Evolutionary conservation across 2,329 filamentous ascomycete genomes (phyloP).

Genomic region (Calonectria naviculata): DNA sequence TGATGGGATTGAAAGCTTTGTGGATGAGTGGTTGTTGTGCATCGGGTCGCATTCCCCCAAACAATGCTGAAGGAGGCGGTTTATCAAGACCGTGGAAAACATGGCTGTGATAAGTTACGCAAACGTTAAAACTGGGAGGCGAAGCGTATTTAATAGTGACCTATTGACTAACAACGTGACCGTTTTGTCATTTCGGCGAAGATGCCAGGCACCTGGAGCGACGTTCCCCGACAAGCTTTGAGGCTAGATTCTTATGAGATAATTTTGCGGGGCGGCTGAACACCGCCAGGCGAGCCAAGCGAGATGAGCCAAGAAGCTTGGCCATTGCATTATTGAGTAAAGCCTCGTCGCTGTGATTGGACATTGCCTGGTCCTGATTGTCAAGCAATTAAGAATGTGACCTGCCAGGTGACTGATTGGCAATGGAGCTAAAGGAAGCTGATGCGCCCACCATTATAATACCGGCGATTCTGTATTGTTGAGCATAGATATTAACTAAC

Average conservation of each 20-base stretch:
- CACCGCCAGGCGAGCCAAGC: background rate
- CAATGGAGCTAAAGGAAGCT: no score
- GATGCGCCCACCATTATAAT: no score
- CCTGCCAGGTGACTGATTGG: no score
- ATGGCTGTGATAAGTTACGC: no score
- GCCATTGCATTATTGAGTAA: background rate
- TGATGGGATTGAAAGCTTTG: no score
- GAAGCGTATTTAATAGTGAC: background rate
- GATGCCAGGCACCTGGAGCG: background rate
- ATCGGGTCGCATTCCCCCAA: background rate
- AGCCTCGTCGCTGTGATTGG: background rate
- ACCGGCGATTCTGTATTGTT: no score
- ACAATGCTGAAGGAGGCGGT: no score
- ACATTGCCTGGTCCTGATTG: no score
- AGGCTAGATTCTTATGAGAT: background rate
- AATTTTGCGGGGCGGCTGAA: background rate
- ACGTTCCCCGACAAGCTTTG: background rate
- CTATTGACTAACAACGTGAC: background rate
- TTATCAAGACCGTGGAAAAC: no score
- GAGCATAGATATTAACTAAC: no score
- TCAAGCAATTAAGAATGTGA: no score
- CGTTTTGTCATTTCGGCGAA: background rate
- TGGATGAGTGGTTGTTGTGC: background rate
- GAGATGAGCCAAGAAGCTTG: background rate
- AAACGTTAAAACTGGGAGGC: no score